phyloP scores from a whole-genome alignment of 2,329 filamentous ascomycete genomes.

The Arthrinium phaeospermum region DNA sequence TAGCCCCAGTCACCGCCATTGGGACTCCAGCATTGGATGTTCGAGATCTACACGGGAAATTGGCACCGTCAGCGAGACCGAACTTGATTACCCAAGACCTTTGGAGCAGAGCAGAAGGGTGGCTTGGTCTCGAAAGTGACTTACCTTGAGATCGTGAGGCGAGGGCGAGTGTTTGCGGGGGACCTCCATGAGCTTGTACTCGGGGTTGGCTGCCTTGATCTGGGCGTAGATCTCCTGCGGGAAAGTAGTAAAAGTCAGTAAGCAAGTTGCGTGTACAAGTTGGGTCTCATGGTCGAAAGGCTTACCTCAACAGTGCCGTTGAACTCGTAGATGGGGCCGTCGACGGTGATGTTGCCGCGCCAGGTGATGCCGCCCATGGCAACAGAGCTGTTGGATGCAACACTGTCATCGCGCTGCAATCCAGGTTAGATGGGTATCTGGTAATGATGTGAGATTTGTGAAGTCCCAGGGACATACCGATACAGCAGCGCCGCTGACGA shows the following conservation, averaged over 20 bases:
- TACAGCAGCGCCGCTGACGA: background rate
- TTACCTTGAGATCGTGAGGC: background rate
- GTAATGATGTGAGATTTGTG: background rate
- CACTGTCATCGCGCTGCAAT: background rate
- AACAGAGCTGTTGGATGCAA: background rate
- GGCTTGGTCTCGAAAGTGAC: too few relatives aligned
- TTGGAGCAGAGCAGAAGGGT: background rate
- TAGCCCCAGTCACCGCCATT: background rate
- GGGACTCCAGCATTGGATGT: background rate
- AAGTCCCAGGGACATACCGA: background rate
- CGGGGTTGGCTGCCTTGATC: background rate
- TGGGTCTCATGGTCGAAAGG: background rate
- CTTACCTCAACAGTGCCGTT: constrained; percentile 8
- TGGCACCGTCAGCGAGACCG: background rate
- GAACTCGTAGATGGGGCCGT: constrained; percentile 10
- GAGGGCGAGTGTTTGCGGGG: background rate
- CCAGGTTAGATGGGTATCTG: background rate
- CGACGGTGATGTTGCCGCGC: background rate
- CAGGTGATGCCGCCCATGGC: background rate
- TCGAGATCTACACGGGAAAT: background rate
- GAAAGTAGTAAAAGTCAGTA: background rate
- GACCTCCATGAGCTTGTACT: background rate
- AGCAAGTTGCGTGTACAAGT: background rate
- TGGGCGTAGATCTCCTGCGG: constrained; percentile 1
- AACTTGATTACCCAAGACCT: background rate